These are phyloP conservation scores for Didymella sp. DNA, from an alignment of 2,329 filamentous ascomycete genomes.

Conservation along the genomic window DNA sequence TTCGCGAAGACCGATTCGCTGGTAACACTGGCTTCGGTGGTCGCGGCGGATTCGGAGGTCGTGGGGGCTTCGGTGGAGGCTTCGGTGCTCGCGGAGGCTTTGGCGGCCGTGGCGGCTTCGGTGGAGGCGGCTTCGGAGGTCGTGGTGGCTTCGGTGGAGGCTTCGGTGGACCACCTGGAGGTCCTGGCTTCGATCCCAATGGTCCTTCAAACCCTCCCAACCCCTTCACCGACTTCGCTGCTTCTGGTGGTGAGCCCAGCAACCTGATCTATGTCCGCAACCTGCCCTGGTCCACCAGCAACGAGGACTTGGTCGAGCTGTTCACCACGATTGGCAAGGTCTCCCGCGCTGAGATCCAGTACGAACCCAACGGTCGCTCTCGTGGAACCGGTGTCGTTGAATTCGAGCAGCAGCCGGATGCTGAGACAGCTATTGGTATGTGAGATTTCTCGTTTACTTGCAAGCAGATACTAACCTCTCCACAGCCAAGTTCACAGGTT, in stretches of 20 bases:
- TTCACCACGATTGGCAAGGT: conserved; percentile 99
- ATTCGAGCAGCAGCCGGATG: conserved; percentile 82
- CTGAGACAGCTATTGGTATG: conserved; percentile 84
- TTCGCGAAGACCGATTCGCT: conserved; percentile 95
- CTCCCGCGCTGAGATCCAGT: conserved; percentile 98
- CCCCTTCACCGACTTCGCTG: conserved; percentile 92
- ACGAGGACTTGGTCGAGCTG: conserved; percentile 93
- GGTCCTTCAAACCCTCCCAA: conserved; percentile 70
- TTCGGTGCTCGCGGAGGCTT: conserved; percentile 52
- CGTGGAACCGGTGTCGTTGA: conserved; percentile 96
- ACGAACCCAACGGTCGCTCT: conserved; percentile 94
- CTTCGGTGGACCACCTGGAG: conserved; percentile 40
- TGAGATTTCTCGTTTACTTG: background rate
- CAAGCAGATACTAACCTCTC: conserved; percentile 33
- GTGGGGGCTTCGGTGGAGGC: conserved; percentile 62
- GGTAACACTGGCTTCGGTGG: conserved; percentile 57
- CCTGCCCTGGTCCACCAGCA: conserved; percentile 98
- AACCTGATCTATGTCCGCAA: conserved; percentile 95
- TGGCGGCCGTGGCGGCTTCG: conserved; percentile 56
- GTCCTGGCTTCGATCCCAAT: conserved; percentile 57
- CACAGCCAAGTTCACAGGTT: conserved; percentile 90
- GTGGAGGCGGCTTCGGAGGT: conserved; percentile 50
- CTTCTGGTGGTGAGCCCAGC: conserved; percentile 81
- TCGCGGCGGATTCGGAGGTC: conserved; percentile 62
- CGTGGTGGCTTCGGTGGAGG: conserved; percentile 56